Conservation (phyloP, 768 basidiomycete genomes). For the Nevesoporus exiguus region DNA sequence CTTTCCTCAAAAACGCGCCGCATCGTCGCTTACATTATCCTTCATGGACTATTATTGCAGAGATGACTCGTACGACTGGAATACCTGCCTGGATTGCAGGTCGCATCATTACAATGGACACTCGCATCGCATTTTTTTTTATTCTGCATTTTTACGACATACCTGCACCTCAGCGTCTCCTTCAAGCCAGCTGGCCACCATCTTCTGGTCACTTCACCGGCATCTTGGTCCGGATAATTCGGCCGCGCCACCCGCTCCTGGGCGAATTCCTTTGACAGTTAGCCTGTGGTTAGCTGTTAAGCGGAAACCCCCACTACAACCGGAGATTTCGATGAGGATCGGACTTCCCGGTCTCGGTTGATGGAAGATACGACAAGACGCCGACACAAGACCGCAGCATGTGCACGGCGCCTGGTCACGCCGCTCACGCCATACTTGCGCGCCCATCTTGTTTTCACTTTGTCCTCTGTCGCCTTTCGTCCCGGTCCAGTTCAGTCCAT, state of each 20-base stretch:
- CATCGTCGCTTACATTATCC: slow-evolving; percentile 37
- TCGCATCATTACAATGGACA: slow-evolving; percentile 52
- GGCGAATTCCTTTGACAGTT: slow-evolving; percentile 29
- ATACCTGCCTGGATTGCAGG: slow-evolving; percentile 56
- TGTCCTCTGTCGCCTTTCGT: slow-evolving; percentile 39
- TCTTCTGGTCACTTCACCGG: slow-evolving; percentile 9
- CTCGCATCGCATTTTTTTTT: slow-evolving; percentile 35
- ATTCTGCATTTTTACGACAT: slow-evolving; percentile 46
- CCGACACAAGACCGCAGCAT: slow-evolving; percentile 64
- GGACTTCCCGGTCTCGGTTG: slow-evolving; percentile 51
- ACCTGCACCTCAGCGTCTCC: slow-evolving; percentile 19
- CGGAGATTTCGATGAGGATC: slow-evolving; percentile 46
- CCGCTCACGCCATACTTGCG: slow-evolving; percentile 45
- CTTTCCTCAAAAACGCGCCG: slow-evolving; percentile 23
- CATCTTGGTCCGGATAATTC: slow-evolving; percentile 33
- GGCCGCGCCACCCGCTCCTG: slow-evolving; percentile 53
- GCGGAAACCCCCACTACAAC: slow-evolving; percentile 15
- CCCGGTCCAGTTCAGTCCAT: slow-evolving; percentile 53
- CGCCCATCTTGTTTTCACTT: slow-evolving; percentile 42
- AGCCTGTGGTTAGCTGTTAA: slow-evolving; percentile 40
- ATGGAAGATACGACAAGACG: slow-evolving; percentile 53
- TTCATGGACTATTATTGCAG: slow-evolving; percentile 36
- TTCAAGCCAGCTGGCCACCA: slow-evolving; percentile 19
- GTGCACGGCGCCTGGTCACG: slow-evolving; percentile 55
- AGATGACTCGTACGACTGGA: slow-evolving; percentile 41